Conservation (phyloP, 495 filamentous ascomycete genomes). For the Symbiotaphrina buchneri region DNA sequence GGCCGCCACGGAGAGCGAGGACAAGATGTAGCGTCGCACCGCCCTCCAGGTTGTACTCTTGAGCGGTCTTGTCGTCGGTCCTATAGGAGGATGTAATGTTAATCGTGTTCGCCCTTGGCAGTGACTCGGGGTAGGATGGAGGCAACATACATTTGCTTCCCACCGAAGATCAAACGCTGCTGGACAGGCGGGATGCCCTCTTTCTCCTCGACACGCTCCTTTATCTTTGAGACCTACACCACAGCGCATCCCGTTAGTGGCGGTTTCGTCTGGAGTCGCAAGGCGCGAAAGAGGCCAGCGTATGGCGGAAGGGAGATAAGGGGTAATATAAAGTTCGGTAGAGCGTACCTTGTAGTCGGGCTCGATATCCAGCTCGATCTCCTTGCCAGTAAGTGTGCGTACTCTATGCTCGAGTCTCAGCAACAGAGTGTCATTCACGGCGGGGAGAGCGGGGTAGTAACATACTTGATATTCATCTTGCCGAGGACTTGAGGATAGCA, state of each 20-base stretch:
- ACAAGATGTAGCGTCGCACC: constrained; percentile 91
- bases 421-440: too few species aligned
- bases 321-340: constrained; percentile 2
- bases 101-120: not conserved
- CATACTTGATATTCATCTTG: too few species aligned
- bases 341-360: constrained; percentile 57
- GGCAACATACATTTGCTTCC: constrained; percentile 76
- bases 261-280: too few species aligned
- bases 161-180: constrained; percentile 85
- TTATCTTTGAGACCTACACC: constrained; percentile 68
- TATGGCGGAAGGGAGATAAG: not conserved
- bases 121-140: not conserved
- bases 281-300: too few species aligned
- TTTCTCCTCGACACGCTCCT: constrained; percentile 96
- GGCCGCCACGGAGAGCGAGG: constrained; percentile 70
- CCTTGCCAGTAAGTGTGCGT: constrained; percentile 91
- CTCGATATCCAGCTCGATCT: constrained; percentile 97
- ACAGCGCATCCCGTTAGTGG: too few species aligned
- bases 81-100: constrained; percentile 24
- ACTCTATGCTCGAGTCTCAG: too few species aligned
- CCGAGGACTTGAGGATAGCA: too few species aligned
- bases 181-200: constrained; percentile 96
- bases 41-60: constrained; percentile 73
- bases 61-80: constrained; percentile 74
- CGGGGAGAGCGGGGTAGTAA: not conserved